Evolutionary conservation across 805 yeast genomes (phyloP).

Genomic region (Kodamaea sagamina): DNA sequence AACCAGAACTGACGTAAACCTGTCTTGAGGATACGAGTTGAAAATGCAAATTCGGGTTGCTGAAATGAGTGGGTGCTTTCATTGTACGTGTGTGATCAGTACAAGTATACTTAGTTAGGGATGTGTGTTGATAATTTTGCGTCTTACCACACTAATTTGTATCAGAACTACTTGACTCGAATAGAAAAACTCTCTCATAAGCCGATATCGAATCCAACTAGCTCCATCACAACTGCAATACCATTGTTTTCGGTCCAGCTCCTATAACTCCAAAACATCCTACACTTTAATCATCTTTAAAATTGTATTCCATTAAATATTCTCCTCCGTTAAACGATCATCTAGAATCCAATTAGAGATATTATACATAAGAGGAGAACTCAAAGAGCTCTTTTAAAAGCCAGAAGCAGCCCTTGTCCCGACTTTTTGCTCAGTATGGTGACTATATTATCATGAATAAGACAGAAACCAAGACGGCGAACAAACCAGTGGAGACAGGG

Average conservation of each 20-base stretch:
- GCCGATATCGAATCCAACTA: background rate
- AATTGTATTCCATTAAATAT: no score
- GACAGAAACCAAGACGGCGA: constrained; percentile 22
- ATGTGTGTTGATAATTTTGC: background rate
- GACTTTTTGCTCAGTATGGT: background rate
- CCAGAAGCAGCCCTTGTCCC: background rate
- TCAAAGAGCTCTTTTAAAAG: background rate
- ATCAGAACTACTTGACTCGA: background rate
- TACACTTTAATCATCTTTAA: no score
- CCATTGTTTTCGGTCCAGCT: no score
- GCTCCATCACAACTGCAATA: no score
- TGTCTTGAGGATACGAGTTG: constrained; percentile 7
- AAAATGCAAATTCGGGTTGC: background rate
- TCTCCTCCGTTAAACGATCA: no score
- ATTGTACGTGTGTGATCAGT: background rate
- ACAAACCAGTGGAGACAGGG: constrained; percentile 24
- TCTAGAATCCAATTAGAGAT: background rate
- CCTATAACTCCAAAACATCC: no score
- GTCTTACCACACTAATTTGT: background rate
- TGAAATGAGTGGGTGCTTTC: background rate
- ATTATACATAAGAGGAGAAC: background rate
- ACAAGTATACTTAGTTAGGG: constrained; percentile 10
- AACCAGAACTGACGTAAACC: constrained; percentile 11
- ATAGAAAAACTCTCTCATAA: constrained; percentile 6
- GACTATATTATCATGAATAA: constrained; percentile 16